These are phyloP conservation scores for Fusarium pseudonygamai DNA, from an alignment of 2,329 filamentous ascomycete species.

Conservation along the genomic window DNA sequence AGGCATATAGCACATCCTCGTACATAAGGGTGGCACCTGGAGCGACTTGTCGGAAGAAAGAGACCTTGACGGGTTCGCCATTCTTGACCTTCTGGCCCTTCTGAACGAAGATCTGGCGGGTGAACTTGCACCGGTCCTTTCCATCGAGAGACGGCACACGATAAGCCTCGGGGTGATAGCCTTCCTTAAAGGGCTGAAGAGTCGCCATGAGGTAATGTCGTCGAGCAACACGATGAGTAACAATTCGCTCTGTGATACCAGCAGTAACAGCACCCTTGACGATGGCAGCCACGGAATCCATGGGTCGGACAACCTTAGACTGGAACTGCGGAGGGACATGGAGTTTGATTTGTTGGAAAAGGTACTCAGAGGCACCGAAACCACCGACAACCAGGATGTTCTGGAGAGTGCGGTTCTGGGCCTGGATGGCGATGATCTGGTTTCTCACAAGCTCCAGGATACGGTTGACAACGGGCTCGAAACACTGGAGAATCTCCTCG, in stretches of 20 bases:
- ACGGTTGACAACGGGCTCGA: conserved; percentile 96
- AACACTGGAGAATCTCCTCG: conserved; percentile 98
- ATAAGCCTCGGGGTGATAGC: conserved; percentile 97
- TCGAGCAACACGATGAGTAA: conserved; percentile 96
- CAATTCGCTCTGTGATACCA: conserved; percentile 95
- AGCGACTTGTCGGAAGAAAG: conserved; percentile 97
- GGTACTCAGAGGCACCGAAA: conserved; percentile 97
- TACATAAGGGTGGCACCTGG: conserved; percentile 99
- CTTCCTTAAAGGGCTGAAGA: conserved; percentile 97
- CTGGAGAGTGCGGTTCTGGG: conserved; percentile 91
- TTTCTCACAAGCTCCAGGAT: conserved; percentile 96
- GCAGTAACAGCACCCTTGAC: conserved; percentile 98
- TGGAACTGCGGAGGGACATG: conserved; percentile 99
- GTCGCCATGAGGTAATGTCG: conserved; percentile 99
- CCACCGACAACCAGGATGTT: conserved; percentile 98
- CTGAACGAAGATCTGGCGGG: conserved; percentile 96
- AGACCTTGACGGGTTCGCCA: conserved; percentile 98
- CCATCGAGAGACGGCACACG: conserved; percentile 95
- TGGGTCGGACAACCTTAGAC: conserved; percentile 95
- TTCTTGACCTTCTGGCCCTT: conserved; percentile 99
- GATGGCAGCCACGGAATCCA: conserved; percentile 98
- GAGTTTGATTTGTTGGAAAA: conserved; percentile 99
- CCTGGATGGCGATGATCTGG: conserved; percentile 98
- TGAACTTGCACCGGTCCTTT: conserved; percentile 98
- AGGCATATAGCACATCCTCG: conserved; percentile 97